Base-by-base conservation (phyloP, 352 stramenopile genomes). In the Phytopythium mirpurense region DNA sequence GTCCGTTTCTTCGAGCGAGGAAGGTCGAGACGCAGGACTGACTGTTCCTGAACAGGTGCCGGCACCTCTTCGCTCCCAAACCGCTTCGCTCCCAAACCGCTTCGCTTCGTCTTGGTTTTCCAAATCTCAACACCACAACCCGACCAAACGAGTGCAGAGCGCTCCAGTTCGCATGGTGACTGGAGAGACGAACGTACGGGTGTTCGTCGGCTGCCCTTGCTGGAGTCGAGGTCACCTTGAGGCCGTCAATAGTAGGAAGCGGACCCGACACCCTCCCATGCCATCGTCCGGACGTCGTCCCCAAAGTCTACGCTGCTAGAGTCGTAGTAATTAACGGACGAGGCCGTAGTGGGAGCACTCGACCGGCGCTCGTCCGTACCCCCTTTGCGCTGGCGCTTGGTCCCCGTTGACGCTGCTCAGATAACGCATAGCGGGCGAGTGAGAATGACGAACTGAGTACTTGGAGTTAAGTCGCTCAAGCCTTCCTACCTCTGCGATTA, bases 241-340 rank as follows among this genome's bases (percentile, higher is more conserved):
- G 0, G 19, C 29, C 34, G 23, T 75, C 72, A 87, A 42, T 59
- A 69, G 51, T 90, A 90, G 5, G 72, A 74, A 1, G 79, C 76
- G 18, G 74, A 86, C 29, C 79, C 79, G 15, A 88, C 47, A 21
- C 79, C 79, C 59, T 90, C 79, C 79, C 79, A 90, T 27, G 76
- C 67, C 79, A 90, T 83, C 16, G 72, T 88, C 43, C 65, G 74
- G 15, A 88, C 42, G 29, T 75, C 72, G 26, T 83, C 72, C 27
- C 73, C 76, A 54, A 86, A 53, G 26, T 85, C 72, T 19, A 49
- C 64, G n/a, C 42, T 49, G 7, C 47, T 52, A 19, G 61, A 74
- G 49, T 86, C 65, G 44, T 90, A 90, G 50, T 90, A 66, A 38
- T 84, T 88, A 37, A 86, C 61, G 19, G 68, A 48, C 26, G 59